phyloP scores from a whole-genome alignment of 495 filamentous ascomycete species.

The Cudoniella acicularis region DNA sequence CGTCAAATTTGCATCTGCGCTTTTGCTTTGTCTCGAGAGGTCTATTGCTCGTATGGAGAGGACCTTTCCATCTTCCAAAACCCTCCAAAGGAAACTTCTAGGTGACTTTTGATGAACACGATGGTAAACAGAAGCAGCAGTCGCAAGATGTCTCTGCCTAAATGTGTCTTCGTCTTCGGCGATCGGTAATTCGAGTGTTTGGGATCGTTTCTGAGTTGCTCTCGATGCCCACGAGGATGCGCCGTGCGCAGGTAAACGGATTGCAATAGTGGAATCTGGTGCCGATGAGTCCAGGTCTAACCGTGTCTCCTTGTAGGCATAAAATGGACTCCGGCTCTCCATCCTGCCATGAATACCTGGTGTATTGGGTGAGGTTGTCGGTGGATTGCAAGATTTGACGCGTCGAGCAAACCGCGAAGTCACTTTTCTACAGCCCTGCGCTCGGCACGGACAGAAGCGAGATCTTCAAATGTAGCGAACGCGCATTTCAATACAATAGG shows the following conservation, averaged over 20 bases:
- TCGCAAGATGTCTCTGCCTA: conserved; percentile 66
- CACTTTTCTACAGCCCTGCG: not conserved
- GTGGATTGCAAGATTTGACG: conserved; percentile 1
- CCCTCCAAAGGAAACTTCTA: conserved; percentile 82
- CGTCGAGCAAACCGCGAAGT: conserved; percentile 1
- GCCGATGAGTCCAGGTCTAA: conserved; percentile 74
- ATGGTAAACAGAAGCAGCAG: conserved; percentile 79
- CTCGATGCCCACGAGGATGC: conserved; percentile 32
- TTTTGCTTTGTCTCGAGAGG: conserved; percentile 63
- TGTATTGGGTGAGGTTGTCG: conserved; percentile 8
- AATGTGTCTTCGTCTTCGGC: conserved; percentile 74
- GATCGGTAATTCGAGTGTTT: conserved; percentile 26
- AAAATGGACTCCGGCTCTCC: conserved; percentile 30
- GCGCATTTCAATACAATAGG: too few relatives aligned
- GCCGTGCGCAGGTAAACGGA: conserved; percentile 62
- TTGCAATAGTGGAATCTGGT: conserved; percentile 62
- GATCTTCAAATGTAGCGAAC: too few relatives aligned
- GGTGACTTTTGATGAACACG: conserved; percentile 70
- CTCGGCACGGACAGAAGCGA: not conserved
- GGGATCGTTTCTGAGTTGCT: conserved; percentile 33
- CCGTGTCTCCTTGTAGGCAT: conserved; percentile 82
- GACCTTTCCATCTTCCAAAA: conserved; percentile 74
- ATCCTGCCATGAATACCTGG: conserved; percentile 26
- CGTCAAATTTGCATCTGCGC: conserved; percentile 64
- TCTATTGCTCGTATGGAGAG: conserved; percentile 83